These are phyloP conservation scores for Oenanthe javanica DNA, from an alignment of 140 eudicot species.

Conservation along the genomic window DNA sequence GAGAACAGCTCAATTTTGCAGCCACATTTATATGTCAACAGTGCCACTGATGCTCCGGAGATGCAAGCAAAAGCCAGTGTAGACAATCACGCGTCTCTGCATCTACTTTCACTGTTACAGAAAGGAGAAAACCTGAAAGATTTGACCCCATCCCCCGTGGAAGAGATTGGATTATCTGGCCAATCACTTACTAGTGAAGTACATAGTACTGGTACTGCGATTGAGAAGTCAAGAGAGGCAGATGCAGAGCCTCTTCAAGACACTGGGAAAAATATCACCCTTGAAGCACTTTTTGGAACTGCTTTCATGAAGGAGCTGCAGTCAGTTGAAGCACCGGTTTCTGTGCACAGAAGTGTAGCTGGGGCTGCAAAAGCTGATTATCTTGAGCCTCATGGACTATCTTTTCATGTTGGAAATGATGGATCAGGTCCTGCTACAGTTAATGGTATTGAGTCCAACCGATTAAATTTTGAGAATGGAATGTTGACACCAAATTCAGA, in stretches of 20 bases:
- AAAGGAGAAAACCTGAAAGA: conserved; percentile 37
- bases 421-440: conserved; percentile 19
- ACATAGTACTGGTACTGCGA: not conserved
- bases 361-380: conserved; percentile 39
- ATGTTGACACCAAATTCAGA: conserved; percentile 25
- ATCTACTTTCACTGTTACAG: conserved; percentile 75
- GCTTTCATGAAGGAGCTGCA: conserved; percentile 96
- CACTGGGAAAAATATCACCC: conserved; percentile 53
- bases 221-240: conserved; percentile 31
- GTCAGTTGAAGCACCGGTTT: conserved; percentile 83
- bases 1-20: conserved; percentile 35
- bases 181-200: conserved; percentile 20
- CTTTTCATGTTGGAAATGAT: conserved; percentile 23
- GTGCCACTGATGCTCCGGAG: conserved; percentile 24
- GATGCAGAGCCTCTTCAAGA: conserved; percentile 19
- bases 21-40: conserved; percentile 31
- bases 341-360: conserved; percentile 57
- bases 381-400: conserved; percentile 25
- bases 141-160: conserved; percentile 9
- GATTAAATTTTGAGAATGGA: conserved; percentile 26
- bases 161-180: conserved; percentile 23
- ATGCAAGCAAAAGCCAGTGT: conserved; percentile 26
- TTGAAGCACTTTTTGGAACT: conserved; percentile 84
- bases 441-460: conserved; percentile 31
- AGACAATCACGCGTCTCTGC: conserved; percentile 64